A percentile compares a stretch with the other conserved stretches of the same genome.
These are phyloP conservation scores for Suillus subaureus DNA, from an alignment of 768 basidiomycete genomes.

Conservation along the genomic window DNA sequence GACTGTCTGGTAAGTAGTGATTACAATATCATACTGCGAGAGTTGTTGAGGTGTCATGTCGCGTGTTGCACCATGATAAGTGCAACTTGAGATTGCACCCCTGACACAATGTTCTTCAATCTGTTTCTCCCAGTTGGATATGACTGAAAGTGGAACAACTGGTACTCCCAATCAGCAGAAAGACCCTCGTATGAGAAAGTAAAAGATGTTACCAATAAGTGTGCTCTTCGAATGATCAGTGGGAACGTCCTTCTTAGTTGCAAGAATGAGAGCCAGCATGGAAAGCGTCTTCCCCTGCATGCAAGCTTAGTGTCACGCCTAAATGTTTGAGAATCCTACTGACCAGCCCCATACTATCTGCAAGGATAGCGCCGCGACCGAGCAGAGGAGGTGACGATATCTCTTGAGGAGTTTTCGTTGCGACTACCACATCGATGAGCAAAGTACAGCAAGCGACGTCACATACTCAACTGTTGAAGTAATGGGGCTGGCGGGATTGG, in stretches of 20 bases:
- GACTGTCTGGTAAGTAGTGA: conserved; percentile 83
- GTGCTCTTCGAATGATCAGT: conserved; percentile 64
- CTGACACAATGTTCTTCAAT: conserved; percentile 69
- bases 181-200: not conserved
- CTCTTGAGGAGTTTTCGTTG: conserved; percentile 78
- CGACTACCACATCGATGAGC: conserved; percentile 47
- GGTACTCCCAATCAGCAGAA: conserved; percentile 12
- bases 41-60: conserved; percentile 59
- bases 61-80: conserved; percentile 77
- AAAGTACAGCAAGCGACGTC: conserved; percentile 2
- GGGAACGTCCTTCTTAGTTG: conserved; percentile 69
- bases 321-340: conserved; percentile 6
- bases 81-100: conserved; percentile 52
- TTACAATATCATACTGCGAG: conserved; percentile 71
- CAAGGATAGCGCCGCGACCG: conserved; percentile 85
- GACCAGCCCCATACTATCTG: conserved; percentile 86
- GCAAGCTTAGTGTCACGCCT: conserved; percentile 11
- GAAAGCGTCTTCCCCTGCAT: conserved; percentile 86
- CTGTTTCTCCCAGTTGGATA: conserved; percentile 90
- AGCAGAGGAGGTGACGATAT: conserved; percentile 53
- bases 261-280: conserved; percentile 79
- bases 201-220: conserved; percentile 63
- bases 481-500: conserved; percentile 48
- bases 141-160: conserved; percentile 83
- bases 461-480: conserved; percentile 61